A percentile compares a stretch with the other conserved stretches of the same genome.
Evolutionary conservation across 2,329 filamentous ascomycete genomes (phyloP).

Genomic region (Fulvia fulva): DNA sequence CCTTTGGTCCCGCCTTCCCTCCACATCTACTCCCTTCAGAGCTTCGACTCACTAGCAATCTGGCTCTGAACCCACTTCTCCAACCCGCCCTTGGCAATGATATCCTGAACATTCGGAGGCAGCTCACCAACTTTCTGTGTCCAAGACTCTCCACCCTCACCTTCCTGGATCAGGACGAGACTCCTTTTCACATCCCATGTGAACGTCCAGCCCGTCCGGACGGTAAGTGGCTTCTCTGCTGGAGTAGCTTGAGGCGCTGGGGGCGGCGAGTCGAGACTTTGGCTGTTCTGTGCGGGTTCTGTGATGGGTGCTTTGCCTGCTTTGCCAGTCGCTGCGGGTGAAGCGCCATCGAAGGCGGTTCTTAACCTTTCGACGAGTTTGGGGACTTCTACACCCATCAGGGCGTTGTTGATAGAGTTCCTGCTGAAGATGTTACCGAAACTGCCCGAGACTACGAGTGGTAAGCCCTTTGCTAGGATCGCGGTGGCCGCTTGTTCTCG

Average conservation of each 20-base stretch:
- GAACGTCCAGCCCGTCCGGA: conserved; percentile 77
- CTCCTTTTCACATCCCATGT: conserved; percentile 74
- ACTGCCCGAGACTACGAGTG: conserved; percentile 73
- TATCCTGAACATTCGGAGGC: conserved; percentile 78
- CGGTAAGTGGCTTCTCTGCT: conserved; percentile 57
- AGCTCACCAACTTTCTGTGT: conserved; percentile 77
- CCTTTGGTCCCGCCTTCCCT: background rate
- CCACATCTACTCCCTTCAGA: background rate
- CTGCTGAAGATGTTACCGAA: conserved; percentile 80
- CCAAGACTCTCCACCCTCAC: conserved; percentile 64
- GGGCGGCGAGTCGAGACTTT: conserved; percentile 50
- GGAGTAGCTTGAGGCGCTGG: conserved; percentile 34
- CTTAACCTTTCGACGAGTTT: conserved; percentile 62
- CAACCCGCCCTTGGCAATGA: conserved; percentile 71
- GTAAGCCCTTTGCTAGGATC: conserved; percentile 74
- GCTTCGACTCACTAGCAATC: conserved; percentile 43
- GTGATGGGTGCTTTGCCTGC: conserved; percentile 39
- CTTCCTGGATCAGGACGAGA: conserved; percentile 68
- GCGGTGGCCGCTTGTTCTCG: conserved; percentile 87
- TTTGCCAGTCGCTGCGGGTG: conserved; percentile 18
- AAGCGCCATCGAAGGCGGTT: conserved; percentile 49
- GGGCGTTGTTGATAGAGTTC: conserved; percentile 75
- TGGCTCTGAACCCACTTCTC: conserved; percentile 78
- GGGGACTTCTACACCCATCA: conserved; percentile 69
- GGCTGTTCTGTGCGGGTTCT: conserved; percentile 50